Evolutionary conservation across 306 rosid species (phyloP), one percentile per base, ranked within the genome.

Genomic region (Casuarina cunninghamiana): DNA sequence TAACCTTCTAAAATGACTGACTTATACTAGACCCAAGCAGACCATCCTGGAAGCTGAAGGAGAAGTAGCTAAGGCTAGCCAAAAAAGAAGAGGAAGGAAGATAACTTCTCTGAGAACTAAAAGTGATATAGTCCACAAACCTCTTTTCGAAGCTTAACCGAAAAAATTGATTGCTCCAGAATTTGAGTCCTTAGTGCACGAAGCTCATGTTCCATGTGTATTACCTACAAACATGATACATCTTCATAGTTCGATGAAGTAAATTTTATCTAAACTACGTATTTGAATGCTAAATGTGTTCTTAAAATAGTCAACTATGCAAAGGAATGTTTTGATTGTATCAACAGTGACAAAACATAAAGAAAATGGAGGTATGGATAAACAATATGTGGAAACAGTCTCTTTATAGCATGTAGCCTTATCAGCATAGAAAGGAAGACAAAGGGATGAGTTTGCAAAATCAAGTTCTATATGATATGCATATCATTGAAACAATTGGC

Each of bases 31-130:
- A 87, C 93, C 97, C 72, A 93, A 95, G 92, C 97, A 91, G 80
- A 92, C 97, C 71, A 82, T 95, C 70, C 86, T 95, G 84, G 98
- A 95, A 89, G 86, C 98, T 77, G 97, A 94, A 88, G 97, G 98
- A 50, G 94, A 89, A 84, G 88, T 91, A 77, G 89, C 96, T 55
- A 92, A 88, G 73, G 35, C 12, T 13, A 42, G 49, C n/a, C n/a
- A n/a, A n/a, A 66, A 41, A 66, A 39, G 12, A 1, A 46, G n/a
- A n/a, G n/a, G 0, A 46, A 5, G 15, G 41, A 10, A 66, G 21
- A 41, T 7, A 17, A 66, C 5, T 0, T 16, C 16, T 41, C n/a
- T 38, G 57, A 61, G 55, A 60, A 21, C 76, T 73, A 45, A 63
- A 87, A 76, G 42, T 54, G 6, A 68, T 65, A 76, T 73, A 80